These are phyloP conservation scores for Leccinum fibrillosum DNA, from an alignment of 768 basidiomycete genomes.

Conservation along the genomic window DNA sequence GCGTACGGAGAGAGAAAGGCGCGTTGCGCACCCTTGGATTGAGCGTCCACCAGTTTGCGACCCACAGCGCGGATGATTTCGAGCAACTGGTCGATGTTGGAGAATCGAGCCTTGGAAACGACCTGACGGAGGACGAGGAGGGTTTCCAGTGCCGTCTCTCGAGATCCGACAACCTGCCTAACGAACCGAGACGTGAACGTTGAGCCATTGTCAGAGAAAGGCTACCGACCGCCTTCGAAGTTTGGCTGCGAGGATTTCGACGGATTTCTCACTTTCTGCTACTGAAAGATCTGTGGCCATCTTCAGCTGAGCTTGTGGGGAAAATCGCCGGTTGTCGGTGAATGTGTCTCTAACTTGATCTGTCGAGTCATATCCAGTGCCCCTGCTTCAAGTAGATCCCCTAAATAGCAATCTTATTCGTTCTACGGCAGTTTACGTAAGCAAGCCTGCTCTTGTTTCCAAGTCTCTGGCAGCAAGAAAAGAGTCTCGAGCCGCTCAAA, in stretches of 20 bases:
- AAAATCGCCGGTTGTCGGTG: neutral
- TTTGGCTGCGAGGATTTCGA: conserved; percentile 68
- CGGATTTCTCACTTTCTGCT: conserved; percentile 50
- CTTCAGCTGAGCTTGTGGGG: neutral
- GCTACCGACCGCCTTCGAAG: conserved; percentile 65
- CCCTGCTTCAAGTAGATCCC: neutral
- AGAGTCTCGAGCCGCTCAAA: conserved; percentile 32
- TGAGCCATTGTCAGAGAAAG: neutral
- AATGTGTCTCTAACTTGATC: too few relatives aligned
- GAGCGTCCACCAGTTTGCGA: conserved; percentile 78
- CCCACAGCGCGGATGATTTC: conserved; percentile 78
- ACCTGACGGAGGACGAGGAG: conserved; percentile 85
- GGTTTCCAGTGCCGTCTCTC: conserved; percentile 86
- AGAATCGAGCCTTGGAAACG: conserved; percentile 81
- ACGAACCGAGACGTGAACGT: conserved; percentile 2
- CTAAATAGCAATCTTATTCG: conserved; percentile 8
- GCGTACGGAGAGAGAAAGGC: neutral
- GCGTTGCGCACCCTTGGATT: conserved; percentile 77
- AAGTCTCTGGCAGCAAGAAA: neutral
- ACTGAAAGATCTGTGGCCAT: conserved; percentile 43
- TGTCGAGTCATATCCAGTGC: conserved; percentile 17
- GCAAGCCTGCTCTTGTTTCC: neutral
- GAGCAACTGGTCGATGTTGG: conserved; percentile 82
- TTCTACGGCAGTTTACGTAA: neutral
- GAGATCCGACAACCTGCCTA: conserved; percentile 91